Conservation (phyloP, 345 rosid genomes). For the Camelina neglecta region DNA sequence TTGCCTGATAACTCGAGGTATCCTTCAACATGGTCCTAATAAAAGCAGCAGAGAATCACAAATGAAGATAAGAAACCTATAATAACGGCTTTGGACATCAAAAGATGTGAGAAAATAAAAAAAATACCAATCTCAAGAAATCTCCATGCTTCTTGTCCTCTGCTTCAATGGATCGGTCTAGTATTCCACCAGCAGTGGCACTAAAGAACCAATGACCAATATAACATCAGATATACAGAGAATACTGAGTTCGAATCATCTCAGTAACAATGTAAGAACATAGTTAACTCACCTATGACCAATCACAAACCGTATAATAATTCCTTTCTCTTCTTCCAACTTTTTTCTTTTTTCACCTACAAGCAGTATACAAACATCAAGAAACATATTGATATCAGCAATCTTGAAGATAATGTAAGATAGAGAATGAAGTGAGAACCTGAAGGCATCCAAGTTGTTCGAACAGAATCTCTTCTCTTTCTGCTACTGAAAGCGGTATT, state of each 20-base stretch:
- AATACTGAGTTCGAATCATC: not conserved
- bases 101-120: not conserved
- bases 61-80: slow-evolving; percentile 14
- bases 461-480: slow-evolving; percentile 91
- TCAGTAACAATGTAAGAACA: slow-evolving; percentile 11
- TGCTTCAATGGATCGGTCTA: slow-evolving; percentile 91
- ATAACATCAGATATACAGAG: slow-evolving; percentile 13
- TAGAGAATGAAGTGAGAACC: slow-evolving; percentile 50
- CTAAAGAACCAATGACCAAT: slow-evolving; percentile 44
- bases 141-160: slow-evolving; percentile 92
- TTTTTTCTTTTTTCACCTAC: slow-evolving; percentile 74
- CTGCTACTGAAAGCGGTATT: slow-evolving; percentile 97
- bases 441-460: slow-evolving; percentile 97
- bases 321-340: slow-evolving; percentile 69
- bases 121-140: slow-evolving; percentile 76
- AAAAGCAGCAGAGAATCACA: slow-evolving; percentile 9
- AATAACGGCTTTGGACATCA: not conserved
- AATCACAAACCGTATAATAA: slow-evolving; percentile 64
- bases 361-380: slow-evolving; percentile 12
- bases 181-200: slow-evolving; percentile 86
- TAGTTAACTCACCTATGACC: slow-evolving; percentile 71
- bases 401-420: slow-evolving; percentile 19
- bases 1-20: slow-evolving; percentile 57
- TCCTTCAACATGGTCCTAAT: slow-evolving; percentile 71
- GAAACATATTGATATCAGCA: not conserved